Conservation (phyloP, 164 flowering plant species). For the Vitis cinerea region DNA sequence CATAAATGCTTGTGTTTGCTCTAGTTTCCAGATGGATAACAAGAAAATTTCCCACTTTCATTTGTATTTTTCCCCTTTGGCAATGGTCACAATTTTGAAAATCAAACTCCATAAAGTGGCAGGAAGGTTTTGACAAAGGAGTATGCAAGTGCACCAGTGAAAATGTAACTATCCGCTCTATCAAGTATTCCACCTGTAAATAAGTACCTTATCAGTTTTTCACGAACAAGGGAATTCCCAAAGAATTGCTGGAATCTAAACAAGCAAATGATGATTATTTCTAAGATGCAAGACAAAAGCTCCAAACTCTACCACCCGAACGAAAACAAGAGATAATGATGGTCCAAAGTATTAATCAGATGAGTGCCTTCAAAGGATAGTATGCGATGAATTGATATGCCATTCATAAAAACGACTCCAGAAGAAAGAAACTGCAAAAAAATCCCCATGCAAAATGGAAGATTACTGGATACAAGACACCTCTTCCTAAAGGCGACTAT, state of each 20-base stretch:
- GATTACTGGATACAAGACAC: too few species aligned
- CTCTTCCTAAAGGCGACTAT: too few species aligned
- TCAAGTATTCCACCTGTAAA: constrained; percentile 91
- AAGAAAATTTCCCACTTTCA: too few species aligned
- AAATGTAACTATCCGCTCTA: constrained; percentile 87
- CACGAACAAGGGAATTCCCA: not conserved
- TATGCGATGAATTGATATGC: too few species aligned
- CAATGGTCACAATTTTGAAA: not conserved
- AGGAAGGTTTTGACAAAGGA: constrained; percentile 74
- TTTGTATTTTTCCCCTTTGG: not conserved
- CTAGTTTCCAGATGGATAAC: not conserved
- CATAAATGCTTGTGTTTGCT: not conserved
- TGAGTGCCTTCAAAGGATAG: too few species aligned
- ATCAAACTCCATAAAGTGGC: constrained; percentile 88
- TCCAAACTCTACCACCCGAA: not conserved
- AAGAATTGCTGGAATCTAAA: not conserved
- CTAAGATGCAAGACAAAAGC: not conserved
- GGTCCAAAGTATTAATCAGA: too few species aligned
- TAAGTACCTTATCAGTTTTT: not conserved
- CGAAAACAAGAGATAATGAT: too few species aligned
- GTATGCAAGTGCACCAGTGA: constrained; percentile 96
- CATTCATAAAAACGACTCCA: too few species aligned
- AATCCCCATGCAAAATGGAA: too few species aligned
- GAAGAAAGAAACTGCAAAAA: too few species aligned
- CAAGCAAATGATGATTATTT: not conserved